Conservation (phyloP, 805 yeast species). For the Candida sakaeoensis region DNA sequence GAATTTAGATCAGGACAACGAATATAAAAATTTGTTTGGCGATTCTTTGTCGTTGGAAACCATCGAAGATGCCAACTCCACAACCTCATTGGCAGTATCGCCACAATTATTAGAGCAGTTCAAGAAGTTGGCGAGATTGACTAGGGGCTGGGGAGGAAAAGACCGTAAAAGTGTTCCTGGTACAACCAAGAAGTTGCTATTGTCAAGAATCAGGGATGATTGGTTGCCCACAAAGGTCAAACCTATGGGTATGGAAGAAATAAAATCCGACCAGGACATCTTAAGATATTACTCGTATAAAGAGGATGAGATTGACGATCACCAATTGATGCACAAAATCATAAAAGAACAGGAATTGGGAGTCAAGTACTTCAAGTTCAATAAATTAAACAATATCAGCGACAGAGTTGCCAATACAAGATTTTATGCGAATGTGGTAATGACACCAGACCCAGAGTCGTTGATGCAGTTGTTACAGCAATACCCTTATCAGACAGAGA, state of each 20-base stretch:
- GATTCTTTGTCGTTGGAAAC: conserved; percentile 58
- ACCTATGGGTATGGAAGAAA: conserved; percentile 58
- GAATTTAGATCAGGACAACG: conserved; percentile 73
- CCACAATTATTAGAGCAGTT: conserved; percentile 68
- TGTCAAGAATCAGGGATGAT: conserved; percentile 74
- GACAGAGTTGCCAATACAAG: conserved; percentile 41
- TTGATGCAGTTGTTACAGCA: conserved; percentile 55
- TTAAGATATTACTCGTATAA: conserved; percentile 27
- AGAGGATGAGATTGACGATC: conserved; percentile 26
- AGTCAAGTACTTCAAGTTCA: conserved; percentile 55
- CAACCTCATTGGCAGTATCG: conserved; percentile 64
- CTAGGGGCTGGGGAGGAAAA: conserved; percentile 82
- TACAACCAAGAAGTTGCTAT: conserved; percentile 57
- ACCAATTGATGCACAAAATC: conserved; percentile 26
- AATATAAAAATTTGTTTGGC: conserved; percentile 68
- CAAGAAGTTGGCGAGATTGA: conserved; percentile 51
- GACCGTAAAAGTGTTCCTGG: conserved; percentile 76
- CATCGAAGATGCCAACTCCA: conserved; percentile 69
- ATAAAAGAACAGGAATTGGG: conserved; percentile 37
- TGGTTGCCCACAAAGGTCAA: conserved; percentile 71
- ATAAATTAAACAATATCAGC: conserved; percentile 27
- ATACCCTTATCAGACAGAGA: conserved; percentile 72
- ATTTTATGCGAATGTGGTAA: conserved; percentile 61
- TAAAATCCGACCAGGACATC: conserved; percentile 37
- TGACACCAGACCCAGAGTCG: conserved; percentile 78